Conservation (phyloP, 2,329 filamentous ascomycete species). For the Penicillium sp. region DNA sequence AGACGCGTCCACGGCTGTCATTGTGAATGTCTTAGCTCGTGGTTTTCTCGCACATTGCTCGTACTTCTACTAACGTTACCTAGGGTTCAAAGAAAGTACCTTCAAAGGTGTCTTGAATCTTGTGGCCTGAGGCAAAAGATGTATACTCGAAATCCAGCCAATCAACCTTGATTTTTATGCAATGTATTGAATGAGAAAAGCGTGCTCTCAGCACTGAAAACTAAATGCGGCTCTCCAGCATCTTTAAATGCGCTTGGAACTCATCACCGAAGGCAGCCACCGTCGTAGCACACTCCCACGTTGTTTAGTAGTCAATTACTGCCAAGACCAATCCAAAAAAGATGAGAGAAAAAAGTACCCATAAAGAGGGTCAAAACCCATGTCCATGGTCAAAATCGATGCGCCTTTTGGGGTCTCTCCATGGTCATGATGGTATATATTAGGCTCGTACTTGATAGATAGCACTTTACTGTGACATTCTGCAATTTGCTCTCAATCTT, state of each 20-base stretch:
- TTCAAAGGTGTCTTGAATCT: background rate
- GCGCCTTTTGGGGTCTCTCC: background rate
- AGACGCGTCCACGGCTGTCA: background rate
- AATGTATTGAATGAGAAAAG: background rate
- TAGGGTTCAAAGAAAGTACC: too few species aligned
- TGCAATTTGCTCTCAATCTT: background rate
- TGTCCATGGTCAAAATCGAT: background rate
- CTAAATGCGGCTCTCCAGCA: conserved; percentile 1
- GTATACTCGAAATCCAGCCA: background rate
- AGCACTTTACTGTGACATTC: background rate
- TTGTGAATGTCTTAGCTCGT: background rate
- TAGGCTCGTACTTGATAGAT: background rate
- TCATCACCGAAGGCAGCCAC: conserved; percentile 1
- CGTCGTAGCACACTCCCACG: background rate
- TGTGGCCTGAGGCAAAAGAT: background rate
- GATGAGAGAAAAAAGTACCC: background rate
- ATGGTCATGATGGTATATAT: background rate
- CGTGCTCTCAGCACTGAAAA: background rate
- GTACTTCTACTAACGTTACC: too few species aligned
- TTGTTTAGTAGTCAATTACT: background rate
- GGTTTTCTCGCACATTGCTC: too few species aligned
- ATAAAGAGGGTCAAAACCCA: background rate
- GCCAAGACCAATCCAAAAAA: background rate
- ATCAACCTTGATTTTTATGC: background rate
- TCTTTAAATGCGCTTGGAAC: background rate